phyloP scores from a whole-genome alignment of 2,329 filamentous ascomycete species.

The Leptographium radiaticola region DNA sequence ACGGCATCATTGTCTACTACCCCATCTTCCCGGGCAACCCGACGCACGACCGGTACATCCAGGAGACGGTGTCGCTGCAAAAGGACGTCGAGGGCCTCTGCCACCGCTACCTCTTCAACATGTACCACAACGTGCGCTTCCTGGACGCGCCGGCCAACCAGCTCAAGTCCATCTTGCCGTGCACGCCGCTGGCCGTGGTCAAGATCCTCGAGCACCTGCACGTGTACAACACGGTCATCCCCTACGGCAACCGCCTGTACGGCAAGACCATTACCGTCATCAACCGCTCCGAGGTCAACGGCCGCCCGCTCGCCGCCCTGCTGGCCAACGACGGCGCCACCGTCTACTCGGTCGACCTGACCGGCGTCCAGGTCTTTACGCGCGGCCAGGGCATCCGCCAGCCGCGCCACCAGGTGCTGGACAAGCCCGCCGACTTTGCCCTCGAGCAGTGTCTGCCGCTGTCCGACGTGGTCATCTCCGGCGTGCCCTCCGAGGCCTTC shows the following conservation, averaged over 20 bases:
- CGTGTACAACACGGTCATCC: slow-evolving; percentile 91
- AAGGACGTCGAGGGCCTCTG: slow-evolving; percentile 96
- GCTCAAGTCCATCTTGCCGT: slow-evolving; percentile 87
- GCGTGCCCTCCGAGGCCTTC: slow-evolving; percentile 76
- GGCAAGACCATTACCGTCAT: slow-evolving; percentile 93
- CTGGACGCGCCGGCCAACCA: slow-evolving; percentile 64
- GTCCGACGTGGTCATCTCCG: slow-evolving; percentile 89
- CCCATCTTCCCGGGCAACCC: slow-evolving; percentile 77
- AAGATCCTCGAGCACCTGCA: slow-evolving; percentile 94
- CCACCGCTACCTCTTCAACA: slow-evolving; percentile 93
- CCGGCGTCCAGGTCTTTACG: slow-evolving; percentile 83
- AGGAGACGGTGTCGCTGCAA: slow-evolving; percentile 77
- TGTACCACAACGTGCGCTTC: slow-evolving; percentile 98
- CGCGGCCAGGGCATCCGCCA: slow-evolving; percentile 79
- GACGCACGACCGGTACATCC: slow-evolving; percentile 84
- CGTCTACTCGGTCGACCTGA: slow-evolving; percentile 90
- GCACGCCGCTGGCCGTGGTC: slow-evolving; percentile 88
- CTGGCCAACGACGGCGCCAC: slow-evolving; percentile 92
- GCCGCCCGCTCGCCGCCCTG: slow-evolving; percentile 79
- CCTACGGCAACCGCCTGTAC: slow-evolving; percentile 83
- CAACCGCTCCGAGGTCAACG: slow-evolving; percentile 92
- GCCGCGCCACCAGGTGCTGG: slow-evolving; percentile 71
- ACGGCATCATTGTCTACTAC: slow-evolving; percentile 96
- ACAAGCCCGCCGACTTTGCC: slow-evolving; percentile 60
- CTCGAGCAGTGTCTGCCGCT: slow-evolving; percentile 71